Base-by-base conservation (phyloP, 371 early-diverging fungal genomes). In the Apophysomyces elegans region DNA sequence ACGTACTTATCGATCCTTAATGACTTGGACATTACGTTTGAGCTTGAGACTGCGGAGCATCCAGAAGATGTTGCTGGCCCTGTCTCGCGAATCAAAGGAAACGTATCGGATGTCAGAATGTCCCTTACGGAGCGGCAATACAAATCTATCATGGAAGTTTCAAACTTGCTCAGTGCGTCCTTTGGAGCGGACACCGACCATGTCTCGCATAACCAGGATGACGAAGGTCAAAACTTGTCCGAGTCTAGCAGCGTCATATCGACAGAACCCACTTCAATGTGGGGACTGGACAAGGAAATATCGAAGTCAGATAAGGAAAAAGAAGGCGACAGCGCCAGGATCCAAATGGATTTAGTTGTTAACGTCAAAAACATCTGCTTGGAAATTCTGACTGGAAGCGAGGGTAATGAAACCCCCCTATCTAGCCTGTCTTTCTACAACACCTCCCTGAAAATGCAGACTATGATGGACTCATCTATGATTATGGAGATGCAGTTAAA, bases 81-180 rank as follows among this genome's bases (percentile, higher is more conserved):
- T 0, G 75, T 75, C 7, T 77, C 85, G 0, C 75, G 90, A 74
- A 84, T 93, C 46, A 47, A 75, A 21, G 91, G 92, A n/a, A 77
- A 71, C 16, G 81, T 94, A 56, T 92, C 93, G 0, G 92, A 93
- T 58, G 86, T 96, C 12, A 84, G 82, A 64, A 87, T 96, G 86
- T 79, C 83, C 44, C 67, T 96, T 63, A 93, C 93, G 0, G 89
- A 92, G 63, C 76, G 81, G 18, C 97, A 97, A 76, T 95, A 93
- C 75, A 82, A 81, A 63, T 87, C 89, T 54, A 77, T 93, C 1
- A 78, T 94, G 12, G 87, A 89, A 16, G 71, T 90, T 41, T 77
- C 89, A 58, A 75, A 83, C 61, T 78, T 85, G 39, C 78, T 91
- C 16, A 83, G 84, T 36, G 69, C 81, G 1, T 87, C 84, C 0